Percentiles rank a stretch among this genome's conserved stretches.
These are phyloP conservation scores for Amoeboaphelidium occidentale DNA, from an alignment of 371 early-diverging fungal genomes.

Conservation along the genomic window DNA sequence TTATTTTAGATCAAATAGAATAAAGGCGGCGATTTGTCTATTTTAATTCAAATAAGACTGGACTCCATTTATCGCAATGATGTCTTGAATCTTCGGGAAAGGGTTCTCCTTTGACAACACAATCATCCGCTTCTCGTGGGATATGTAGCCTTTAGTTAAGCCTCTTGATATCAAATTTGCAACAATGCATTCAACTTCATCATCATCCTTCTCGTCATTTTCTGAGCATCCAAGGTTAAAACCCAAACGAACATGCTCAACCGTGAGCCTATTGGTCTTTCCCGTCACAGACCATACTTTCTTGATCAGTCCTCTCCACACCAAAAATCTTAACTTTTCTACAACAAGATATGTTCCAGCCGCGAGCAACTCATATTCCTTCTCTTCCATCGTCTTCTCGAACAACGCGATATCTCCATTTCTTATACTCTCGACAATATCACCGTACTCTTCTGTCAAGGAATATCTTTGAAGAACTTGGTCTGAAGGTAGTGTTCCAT, in stretches of 20 bases:
- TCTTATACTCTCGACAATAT: slow-evolving; percentile 30
- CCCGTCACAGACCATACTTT: slow-evolving; percentile 29
- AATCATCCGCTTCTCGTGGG: slow-evolving; percentile 41
- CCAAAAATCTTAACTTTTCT: slow-evolving; percentile 40
- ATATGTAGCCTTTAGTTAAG: slow-evolving; percentile 60
- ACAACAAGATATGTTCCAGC: slow-evolving; percentile 50
- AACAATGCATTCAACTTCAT: slow-evolving; percentile 20
- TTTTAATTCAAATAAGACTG: not conserved
- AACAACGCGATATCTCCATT: slow-evolving; percentile 41
- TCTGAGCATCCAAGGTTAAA: slow-evolving; percentile 1
- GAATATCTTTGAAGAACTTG: too few species aligned
- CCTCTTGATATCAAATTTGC: slow-evolving; percentile 47
- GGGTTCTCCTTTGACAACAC: slow-evolving; percentile 50
- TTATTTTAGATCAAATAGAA: slow-evolving; percentile 14
- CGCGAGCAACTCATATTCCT: slow-evolving; percentile 26
- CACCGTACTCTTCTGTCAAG: slow-evolving; percentile 24
- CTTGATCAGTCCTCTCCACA: slow-evolving; percentile 42
- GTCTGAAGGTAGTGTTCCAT: too few species aligned
- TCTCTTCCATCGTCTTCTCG: slow-evolving; percentile 23
- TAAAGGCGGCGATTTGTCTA: not conserved
- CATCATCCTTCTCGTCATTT: slow-evolving; percentile 7
- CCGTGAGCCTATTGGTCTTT: not conserved
- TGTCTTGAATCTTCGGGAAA: slow-evolving; percentile 27
- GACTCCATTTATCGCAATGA: slow-evolving; percentile 1
- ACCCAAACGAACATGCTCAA: not conserved